These are phyloP conservation scores for Ogataea methylovora DNA, from an alignment of 805 yeast genomes.

Conservation along the genomic window DNA sequence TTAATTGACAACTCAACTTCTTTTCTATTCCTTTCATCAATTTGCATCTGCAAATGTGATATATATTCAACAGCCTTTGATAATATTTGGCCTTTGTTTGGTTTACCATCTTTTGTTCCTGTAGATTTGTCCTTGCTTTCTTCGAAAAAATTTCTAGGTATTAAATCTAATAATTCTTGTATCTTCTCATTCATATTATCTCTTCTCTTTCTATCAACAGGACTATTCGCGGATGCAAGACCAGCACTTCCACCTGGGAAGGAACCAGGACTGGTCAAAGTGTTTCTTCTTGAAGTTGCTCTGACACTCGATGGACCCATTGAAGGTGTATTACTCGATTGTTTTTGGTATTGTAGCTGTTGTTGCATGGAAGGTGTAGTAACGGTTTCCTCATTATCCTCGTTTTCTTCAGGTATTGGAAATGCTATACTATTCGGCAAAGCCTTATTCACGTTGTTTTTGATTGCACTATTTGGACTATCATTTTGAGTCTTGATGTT, in stretches of 20 bases:
- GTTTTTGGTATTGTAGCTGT: too few relatives aligned
- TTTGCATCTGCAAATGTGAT: slow-evolving; percentile 55
- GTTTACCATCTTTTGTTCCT: slow-evolving; percentile 79
- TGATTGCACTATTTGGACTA: too few relatives aligned
- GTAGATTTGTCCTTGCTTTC: slow-evolving; percentile 39
- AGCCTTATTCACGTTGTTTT: too few relatives aligned
- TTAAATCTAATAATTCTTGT: slow-evolving; percentile 34
- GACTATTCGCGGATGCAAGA: background rate
- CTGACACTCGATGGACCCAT: too few relatives aligned
- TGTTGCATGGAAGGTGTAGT: background rate
- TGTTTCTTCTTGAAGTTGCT: slow-evolving; percentile 1
- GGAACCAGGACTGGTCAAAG: slow-evolving; percentile 1
- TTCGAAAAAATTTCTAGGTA: slow-evolving; percentile 28
- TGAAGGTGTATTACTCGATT: too few relatives aligned
- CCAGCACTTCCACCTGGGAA: background rate
- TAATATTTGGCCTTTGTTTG: slow-evolving; percentile 76
- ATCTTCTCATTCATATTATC: slow-evolving; percentile 54
- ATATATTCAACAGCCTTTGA: slow-evolving; percentile 72
- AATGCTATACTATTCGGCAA: slow-evolving; percentile 4
- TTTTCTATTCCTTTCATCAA: slow-evolving; percentile 70
- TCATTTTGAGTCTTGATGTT: too few relatives aligned
- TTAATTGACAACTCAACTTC: slow-evolving; percentile 68
- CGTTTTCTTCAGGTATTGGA: slow-evolving; percentile 12
- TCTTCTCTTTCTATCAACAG: slow-evolving; percentile 39
- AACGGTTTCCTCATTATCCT: slow-evolving; percentile 5